These are phyloP conservation scores for Clarireedia homoeocarpa DNA, from an alignment of 2,329 filamentous ascomycete genomes.

Conservation along the genomic window DNA sequence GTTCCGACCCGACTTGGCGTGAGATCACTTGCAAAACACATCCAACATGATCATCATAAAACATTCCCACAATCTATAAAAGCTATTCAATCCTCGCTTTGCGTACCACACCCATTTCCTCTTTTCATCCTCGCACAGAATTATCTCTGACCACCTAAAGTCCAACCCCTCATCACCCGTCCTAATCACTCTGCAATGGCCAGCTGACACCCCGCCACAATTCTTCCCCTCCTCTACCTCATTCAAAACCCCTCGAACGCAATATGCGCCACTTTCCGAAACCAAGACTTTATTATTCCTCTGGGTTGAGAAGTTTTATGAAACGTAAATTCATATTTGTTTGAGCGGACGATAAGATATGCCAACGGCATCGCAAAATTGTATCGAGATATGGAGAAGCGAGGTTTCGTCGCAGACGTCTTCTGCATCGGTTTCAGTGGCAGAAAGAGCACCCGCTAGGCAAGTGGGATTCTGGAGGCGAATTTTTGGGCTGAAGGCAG, in stretches of 20 bases:
- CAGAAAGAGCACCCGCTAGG: not conserved
- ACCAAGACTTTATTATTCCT: not conserved
- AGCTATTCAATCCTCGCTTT: not conserved
- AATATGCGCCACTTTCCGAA: not conserved
- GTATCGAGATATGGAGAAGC: constrained; percentile 5
- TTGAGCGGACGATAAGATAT: not conserved
- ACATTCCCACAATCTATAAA: no score
- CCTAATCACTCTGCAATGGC: not conserved
- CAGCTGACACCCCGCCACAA: constrained; percentile 1
- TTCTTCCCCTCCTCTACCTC: not conserved
- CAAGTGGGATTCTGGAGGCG: not conserved
- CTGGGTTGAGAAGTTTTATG: not conserved
- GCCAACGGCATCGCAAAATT: constrained; percentile 1
- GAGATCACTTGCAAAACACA: no score
- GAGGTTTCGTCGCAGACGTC: constrained; percentile 5
- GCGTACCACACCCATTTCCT: not conserved
- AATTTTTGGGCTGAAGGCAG: not conserved
- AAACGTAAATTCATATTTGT: not conserved
- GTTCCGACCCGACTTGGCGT: no score
- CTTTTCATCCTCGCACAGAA: not conserved
- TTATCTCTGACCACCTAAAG: not conserved
- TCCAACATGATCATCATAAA: no score
- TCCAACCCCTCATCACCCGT: constrained; percentile 2
- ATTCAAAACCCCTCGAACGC: not conserved
- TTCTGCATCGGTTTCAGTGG: not conserved